A percentile compares a stretch with the other conserved stretches of the same genome.
Evolutionary conservation across 139 green algal genomes (phyloP).

Genomic region (Picochlorum sp.): DNA sequence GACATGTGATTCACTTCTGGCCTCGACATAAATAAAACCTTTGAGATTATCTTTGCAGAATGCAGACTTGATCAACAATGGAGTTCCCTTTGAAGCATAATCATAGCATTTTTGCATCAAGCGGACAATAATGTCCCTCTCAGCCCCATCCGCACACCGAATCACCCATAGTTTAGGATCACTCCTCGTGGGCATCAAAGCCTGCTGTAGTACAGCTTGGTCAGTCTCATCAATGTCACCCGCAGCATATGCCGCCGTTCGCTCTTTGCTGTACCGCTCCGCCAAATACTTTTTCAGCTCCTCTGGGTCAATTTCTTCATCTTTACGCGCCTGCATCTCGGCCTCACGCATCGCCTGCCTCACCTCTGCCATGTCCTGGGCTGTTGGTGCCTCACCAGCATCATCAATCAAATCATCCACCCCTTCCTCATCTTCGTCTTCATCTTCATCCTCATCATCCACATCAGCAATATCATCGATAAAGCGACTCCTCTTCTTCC

Average conservation of each 20-base stretch:
- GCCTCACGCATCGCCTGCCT: slow-evolving; percentile 24
- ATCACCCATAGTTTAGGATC: slow-evolving; percentile 95
- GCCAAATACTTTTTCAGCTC: slow-evolving; percentile 74
- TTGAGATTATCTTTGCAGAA: slow-evolving; percentile 86
- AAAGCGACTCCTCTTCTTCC: slow-evolving; percentile 34
- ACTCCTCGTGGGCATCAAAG: slow-evolving; percentile 72
- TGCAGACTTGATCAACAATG: slow-evolving; percentile 84
- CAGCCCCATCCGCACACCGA: slow-evolving; percentile 53
- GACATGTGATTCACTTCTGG: slow-evolving; percentile 82
- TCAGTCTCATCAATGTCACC: slow-evolving; percentile 33
- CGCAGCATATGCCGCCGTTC: not conserved
- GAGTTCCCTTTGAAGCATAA: slow-evolving; percentile 29
- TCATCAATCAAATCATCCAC: slow-evolving; percentile 71
- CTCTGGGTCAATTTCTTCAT: slow-evolving; percentile 69
- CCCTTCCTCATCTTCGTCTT: slow-evolving; percentile 71
- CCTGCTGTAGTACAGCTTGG: slow-evolving; percentile 76
- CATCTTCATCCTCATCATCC: slow-evolving; percentile 75
- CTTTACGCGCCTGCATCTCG: slow-evolving; percentile 13
- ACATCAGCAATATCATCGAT: slow-evolving; percentile 87
- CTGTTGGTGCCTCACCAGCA: slow-evolving; percentile 31
- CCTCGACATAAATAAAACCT: slow-evolving; percentile 94
- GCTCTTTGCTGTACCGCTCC: slow-evolving; percentile 51
- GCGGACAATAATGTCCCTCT: slow-evolving; percentile 65
- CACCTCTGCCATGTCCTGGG: slow-evolving; percentile 29
- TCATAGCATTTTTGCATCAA: slow-evolving; percentile 72